Conservation (phyloP, 2,329 filamentous ascomycete species). For the Colletotrichum destructivum region DNA sequence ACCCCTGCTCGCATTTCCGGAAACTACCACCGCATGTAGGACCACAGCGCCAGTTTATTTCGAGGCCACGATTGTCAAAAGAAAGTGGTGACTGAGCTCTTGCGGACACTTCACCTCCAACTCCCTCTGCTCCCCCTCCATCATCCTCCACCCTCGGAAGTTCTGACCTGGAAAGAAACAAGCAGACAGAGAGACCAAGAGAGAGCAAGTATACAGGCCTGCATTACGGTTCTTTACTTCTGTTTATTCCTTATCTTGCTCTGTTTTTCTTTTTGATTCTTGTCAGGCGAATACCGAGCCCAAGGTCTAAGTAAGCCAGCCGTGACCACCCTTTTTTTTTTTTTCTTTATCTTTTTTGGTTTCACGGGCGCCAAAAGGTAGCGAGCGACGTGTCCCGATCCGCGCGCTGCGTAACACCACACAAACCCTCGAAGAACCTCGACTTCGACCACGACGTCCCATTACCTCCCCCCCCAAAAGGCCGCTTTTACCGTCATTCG, state of each 20-base stretch:
- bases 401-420: slow-evolving; percentile 1
- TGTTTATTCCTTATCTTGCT: background rate
- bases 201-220: background rate
- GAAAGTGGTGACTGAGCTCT: slow-evolving; percentile 30
- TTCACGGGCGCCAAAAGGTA: background rate
- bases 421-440: background rate
- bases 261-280: background rate
- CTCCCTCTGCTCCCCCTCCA: slow-evolving; percentile 7
- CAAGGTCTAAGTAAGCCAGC: background rate
- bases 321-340: background rate
- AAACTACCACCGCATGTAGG: slow-evolving; percentile 18
- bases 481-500: slow-evolving; percentile 21
- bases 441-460: slow-evolving; percentile 19
- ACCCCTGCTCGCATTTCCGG: slow-evolving; percentile 1
- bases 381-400: slow-evolving; percentile 26
- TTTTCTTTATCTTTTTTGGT: background rate
- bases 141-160: background rate
- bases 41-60: slow-evolving; percentile 45
- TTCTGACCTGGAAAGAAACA: slow-evolving; percentile 14
- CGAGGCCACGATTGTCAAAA: slow-evolving; percentile 55
- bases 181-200: background rate
- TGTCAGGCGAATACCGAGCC: background rate
- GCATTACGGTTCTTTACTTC: background rate
- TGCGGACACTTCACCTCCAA: slow-evolving; percentile 17
- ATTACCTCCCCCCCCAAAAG: slow-evolving; percentile 23